phyloP scores from a whole-genome alignment of 495 filamentous ascomycete genomes.

The Sphaerosporella brunnea region DNA sequence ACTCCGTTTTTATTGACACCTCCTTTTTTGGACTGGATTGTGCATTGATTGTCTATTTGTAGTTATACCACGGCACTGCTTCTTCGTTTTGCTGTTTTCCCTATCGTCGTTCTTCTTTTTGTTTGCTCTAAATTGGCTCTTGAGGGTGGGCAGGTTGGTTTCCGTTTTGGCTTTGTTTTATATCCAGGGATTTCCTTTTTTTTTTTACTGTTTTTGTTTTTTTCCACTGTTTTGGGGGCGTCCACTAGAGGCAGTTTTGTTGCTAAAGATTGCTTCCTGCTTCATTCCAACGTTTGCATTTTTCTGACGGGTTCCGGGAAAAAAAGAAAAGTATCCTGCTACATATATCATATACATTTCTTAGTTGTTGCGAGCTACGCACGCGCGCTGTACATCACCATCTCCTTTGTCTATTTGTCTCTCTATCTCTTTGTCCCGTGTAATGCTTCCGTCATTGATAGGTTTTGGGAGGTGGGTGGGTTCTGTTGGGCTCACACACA shows the following conservation, averaged over 20 bases:
- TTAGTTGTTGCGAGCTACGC: too few relatives aligned
- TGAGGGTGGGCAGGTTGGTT: not conserved
- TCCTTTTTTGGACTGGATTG: too few relatives aligned
- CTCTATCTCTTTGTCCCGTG: not conserved
- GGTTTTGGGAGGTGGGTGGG: not conserved
- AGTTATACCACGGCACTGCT: not conserved
- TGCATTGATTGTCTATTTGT: too few relatives aligned
- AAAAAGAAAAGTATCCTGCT: not conserved
- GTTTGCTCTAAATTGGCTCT: not conserved
- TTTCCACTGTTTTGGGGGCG: conserved; percentile 1
- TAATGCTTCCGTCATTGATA: not conserved
- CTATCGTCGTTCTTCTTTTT: not conserved
- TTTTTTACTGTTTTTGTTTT: too few relatives aligned
- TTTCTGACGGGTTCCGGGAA: not conserved
- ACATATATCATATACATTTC: too few relatives aligned
- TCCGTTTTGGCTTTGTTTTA: not conserved
- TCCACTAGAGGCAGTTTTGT: conserved; percentile 7
- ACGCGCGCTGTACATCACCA: too few relatives aligned
- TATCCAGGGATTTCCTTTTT: conserved; percentile 1
- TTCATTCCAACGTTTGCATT: not conserved
- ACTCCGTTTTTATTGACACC: not conserved
- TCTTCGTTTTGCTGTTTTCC: not conserved
- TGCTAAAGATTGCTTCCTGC: not conserved
- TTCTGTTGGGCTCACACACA: not conserved
- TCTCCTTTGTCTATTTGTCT: too few relatives aligned